Conservation (phyloP, 768 basidiomycete species). For the Lentinus brumalis region DNA sequence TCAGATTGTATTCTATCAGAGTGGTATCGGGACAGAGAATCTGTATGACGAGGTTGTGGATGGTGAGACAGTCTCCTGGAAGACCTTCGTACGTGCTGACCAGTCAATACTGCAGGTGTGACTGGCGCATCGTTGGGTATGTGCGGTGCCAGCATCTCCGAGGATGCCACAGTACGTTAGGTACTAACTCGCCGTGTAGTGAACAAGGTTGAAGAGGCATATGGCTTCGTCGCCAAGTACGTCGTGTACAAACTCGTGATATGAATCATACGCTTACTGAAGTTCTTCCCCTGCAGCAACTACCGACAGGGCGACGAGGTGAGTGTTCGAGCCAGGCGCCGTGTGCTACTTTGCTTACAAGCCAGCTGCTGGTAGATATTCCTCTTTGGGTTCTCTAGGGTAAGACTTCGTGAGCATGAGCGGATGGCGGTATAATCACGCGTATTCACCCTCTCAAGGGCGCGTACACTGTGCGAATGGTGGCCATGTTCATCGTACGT, state of each 20-base stretch:
- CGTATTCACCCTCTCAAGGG: conserved; percentile 43
- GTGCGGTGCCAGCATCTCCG: neutral
- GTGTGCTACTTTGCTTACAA: conserved; percentile 8
- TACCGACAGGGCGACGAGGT: conserved; percentile 75
- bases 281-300: conserved; percentile 46
- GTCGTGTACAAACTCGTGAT: conserved; percentile 27
- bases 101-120: conserved; percentile 46
- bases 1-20: conserved; percentile 37
- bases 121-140: conserved; percentile 64
- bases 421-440: too few species aligned
- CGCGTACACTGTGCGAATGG: conserved; percentile 76
- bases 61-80: conserved; percentile 39
- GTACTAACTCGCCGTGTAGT: conserved; percentile 34
- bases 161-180: too few species aligned
- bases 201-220: conserved; percentile 77
- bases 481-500: conserved; percentile 67
- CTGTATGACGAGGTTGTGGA: conserved; percentile 62
- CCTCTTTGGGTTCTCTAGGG: conserved; percentile 77
- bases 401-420: conserved; percentile 30
- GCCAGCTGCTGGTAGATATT: conserved; percentile 51
- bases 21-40: conserved; percentile 53
- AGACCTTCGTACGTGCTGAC: neutral
- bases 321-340: conserved; percentile 2
- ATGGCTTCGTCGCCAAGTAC: conserved; percentile 80
- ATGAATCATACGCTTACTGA: neutral